Evolutionary conservation across 1,284 basidiomycete species (phyloP).

Genomic region (Rhodotorula sp.): DNA sequence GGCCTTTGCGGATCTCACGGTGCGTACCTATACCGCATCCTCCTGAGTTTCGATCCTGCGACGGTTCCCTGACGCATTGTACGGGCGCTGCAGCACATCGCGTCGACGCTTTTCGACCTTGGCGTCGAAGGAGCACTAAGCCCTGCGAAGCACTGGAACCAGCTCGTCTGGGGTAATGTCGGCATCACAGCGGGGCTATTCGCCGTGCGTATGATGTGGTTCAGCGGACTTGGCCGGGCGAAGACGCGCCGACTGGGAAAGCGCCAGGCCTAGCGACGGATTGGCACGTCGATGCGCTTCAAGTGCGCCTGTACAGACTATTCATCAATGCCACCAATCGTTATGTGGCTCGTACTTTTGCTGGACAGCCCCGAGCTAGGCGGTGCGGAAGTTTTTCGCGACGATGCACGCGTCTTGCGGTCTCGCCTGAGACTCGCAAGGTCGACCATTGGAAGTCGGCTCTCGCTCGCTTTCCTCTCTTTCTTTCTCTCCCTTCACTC

Average conservation of each 20-base stretch:
- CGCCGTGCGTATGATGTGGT: slow-evolving; percentile 43
- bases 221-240: slow-evolving; percentile 8
- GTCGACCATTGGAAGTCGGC: too few relatives aligned
- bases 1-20: slow-evolving; percentile 50
- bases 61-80: neutral
- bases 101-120: slow-evolving; percentile 30
- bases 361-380: too few relatives aligned
- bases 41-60: neutral
- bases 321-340: too few relatives aligned
- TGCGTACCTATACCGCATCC: neutral
- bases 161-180: slow-evolving; percentile 51
- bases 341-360: too few relatives aligned
- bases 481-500: too few relatives aligned
- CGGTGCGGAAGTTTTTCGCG: too few relatives aligned
- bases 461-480: too few relatives aligned
- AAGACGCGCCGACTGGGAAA: neutral
- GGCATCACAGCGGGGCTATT: slow-evolving; percentile 50
- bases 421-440: too few relatives aligned
- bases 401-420: too few relatives aligned
- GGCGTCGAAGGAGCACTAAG: slow-evolving; percentile 1
- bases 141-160: slow-evolving; percentile 47
- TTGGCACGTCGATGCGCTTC: too few relatives aligned
- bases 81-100: slow-evolving; percentile 25
- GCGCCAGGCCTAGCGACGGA: too few relatives aligned
- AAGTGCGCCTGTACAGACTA: too few relatives aligned